Evolutionary conservation across 257 asterid species (phyloP), one percentile per base, ranked within the genome.

Genomic region (Gentiana dahurica): DNA sequence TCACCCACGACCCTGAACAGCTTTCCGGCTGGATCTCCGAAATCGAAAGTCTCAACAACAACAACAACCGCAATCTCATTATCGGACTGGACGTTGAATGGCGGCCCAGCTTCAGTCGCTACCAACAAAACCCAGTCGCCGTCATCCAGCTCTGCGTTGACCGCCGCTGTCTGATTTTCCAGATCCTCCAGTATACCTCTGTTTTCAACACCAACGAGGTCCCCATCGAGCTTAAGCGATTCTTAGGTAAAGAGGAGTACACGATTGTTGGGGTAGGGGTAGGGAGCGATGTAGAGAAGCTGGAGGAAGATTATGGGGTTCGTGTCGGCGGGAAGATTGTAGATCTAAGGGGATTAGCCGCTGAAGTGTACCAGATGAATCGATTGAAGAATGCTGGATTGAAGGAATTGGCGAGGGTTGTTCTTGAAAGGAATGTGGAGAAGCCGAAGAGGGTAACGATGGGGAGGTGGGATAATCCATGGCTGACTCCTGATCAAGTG

Each of bases 81-180:
- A 76, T 61, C 3, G 79, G 79, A 41, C 51, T 74, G 37, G 79
- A 74, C 71, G 68, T 69, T 15, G 24, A 15, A 15, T 15, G 24
- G 24, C 24, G 24, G 24, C 24, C 24, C 24, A 15, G 24, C 24
- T 3, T 69, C 68, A 4, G 36, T 47, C 53, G 59, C 24, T 41
- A 55, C 45, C 55, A 50, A 33, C 24, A 54, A 2, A 62, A 69
- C 54, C 75, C 79, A 0, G 71, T 62, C 35, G 73, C 73, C 60
- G 67, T 56, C 10, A 62, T 70, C 62, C 79, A 77, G 37, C 72
- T 77, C 45, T 77, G 82, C 59, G 68, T 71, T 11, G 79, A 60
- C n/a, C 56, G 61, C 3, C 75, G 77, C 9, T 73, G 83, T 63
- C 69, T 73, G 33, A 62, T 77, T 36, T 58, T 70, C 36, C 77